Conservation (phyloP, 1,284 basidiomycete species). For the Rhodotorula glutinis region DNA sequence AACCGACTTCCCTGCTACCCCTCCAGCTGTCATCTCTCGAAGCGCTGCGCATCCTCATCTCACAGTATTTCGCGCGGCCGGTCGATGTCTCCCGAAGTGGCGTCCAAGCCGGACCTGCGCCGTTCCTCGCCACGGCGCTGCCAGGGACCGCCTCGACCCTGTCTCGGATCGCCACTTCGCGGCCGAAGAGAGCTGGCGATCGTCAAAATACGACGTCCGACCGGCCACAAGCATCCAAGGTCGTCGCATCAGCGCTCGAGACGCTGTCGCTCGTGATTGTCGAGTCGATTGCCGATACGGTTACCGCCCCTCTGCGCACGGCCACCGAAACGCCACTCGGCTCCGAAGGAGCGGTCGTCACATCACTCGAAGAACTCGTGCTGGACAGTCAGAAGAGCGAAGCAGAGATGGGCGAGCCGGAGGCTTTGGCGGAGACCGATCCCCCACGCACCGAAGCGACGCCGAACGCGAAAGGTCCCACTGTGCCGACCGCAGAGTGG, state of each 20-base stretch:
- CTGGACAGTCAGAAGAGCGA: conserved; percentile 9
- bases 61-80: conserved; percentile 54
- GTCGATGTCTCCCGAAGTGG: conserved; percentile 52
- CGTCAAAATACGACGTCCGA: conserved; percentile 4
- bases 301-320: conserved; percentile 9
- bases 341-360: too few relatives aligned
- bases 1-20: conserved; percentile 58
- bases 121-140: conserved; percentile 36
- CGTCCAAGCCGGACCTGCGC: conserved; percentile 43
- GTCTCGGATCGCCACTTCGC: conserved; percentile 59
- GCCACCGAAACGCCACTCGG: neutral
- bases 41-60: conserved; percentile 59
- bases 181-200: conserved; percentile 47
- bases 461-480: conserved; percentile 9
- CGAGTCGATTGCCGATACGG: conserved; percentile 22
- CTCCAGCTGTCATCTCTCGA: conserved; percentile 65
- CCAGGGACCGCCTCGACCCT: conserved; percentile 51
- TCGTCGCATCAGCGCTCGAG: conserved; percentile 46
- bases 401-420: neutral
- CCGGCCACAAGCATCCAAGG: conserved; percentile 33
- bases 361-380: conserved; percentile 30
- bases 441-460: neutral
- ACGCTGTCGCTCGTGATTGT: conserved; percentile 46
- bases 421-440: neutral
- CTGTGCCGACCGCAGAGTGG: conserved; percentile 46